Evolutionary conservation across 2,329 filamentous ascomycete species (phyloP), one percentile per base, ranked within the genome.

Genomic region (Xylaria multiplex): DNA sequence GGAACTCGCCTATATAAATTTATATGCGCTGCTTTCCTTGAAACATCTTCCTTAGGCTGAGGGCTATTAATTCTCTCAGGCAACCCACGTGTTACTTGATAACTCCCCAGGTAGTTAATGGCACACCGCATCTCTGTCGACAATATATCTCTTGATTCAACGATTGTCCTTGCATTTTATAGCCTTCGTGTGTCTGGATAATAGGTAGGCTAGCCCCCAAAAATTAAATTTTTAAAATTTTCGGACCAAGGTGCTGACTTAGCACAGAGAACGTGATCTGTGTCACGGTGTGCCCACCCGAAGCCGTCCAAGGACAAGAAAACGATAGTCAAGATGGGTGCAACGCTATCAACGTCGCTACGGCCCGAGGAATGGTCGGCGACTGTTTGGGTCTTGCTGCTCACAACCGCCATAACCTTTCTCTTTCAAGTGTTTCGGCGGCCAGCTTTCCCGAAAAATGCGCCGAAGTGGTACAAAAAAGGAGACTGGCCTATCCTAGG

Each of bases 401-500:
- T 73, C 16, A 70, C 71, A 13, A 65, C 68, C 3, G 53, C 64
- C 1, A 70, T 57, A 3, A 62, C 67, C 13, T 19, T 70, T 30
- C 60, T 73, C 32, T 59, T 67, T 57, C 69, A 67, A 37, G 52
- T 73, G 8, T 70, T 72, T 53, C 63, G 70, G 69, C 71, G 74
- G 50, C 73, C 73, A 5, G 42, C 69, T 4, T 49, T 75, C 19
- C 71, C 73, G 4, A 62, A 62, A 32, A 75, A 74, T 16, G 70
- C 75, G 13, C 76, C 76, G 3, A 71, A 68, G 43, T 72, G 68
- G 65, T 67, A 71, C 43, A 71, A 68, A 64, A 65, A 64, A 37
- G 77, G 71, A 57, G 71, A 74, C 62, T 72, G 66, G 66, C 83
- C 83, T 1, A 69, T 84, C 16, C 65, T 82, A 2, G 83, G 83